Evolutionary conservation across 176 grass and related monocot genomes (phyloP).

Genomic region (Carex kokanica): DNA sequence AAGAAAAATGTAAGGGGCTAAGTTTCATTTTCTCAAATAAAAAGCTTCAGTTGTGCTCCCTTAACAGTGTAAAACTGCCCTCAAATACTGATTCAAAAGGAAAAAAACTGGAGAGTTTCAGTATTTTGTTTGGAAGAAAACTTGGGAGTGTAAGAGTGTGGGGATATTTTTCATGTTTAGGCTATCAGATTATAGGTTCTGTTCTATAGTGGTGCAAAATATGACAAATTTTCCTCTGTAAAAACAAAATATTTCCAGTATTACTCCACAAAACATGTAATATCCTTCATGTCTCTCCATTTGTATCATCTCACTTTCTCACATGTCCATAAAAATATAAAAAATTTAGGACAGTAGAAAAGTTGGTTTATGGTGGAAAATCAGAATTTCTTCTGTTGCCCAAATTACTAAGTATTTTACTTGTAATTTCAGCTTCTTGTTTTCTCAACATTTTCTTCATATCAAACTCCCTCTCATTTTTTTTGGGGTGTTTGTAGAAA

Average conservation of each 20-base stretch:
- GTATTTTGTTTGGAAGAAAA: background rate
- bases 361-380: background rate
- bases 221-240: background rate
- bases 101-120: background rate
- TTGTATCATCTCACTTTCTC: background rate
- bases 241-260: background rate
- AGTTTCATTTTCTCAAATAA: background rate
- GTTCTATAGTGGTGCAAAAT: background rate
- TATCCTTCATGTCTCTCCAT: background rate
- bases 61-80: background rate
- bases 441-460: slow-evolving; percentile 1
- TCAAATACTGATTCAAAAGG: background rate
- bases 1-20: slow-evolving; percentile 57
- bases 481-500: slow-evolving; percentile 42
- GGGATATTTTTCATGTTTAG: background rate
- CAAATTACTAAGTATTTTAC: background rate
- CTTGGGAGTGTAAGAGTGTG: background rate
- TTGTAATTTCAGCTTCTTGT: slow-evolving; percentile 21
- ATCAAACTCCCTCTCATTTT: background rate
- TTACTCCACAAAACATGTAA: background rate
- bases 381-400: background rate
- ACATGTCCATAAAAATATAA: background rate
- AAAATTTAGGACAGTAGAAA: background rate
- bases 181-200: background rate
- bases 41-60: background rate